A percentile compares a stretch with the other conserved stretches of the same genome.
Conservation (phyloP, 2,329 filamentous ascomycete species). For the Claviceps pusilla region DNA sequence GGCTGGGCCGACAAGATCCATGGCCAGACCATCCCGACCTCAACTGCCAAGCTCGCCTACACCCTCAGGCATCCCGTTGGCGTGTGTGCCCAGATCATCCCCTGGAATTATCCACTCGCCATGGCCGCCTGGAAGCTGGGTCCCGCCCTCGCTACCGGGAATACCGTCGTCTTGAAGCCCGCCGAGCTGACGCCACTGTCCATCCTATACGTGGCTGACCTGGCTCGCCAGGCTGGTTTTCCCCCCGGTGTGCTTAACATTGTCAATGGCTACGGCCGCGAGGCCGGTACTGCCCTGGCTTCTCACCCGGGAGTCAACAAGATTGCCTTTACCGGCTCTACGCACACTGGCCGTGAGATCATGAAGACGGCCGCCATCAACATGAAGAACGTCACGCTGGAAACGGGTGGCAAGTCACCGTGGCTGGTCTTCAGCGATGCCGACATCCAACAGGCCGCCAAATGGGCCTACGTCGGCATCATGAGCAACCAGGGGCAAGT, state of each 20-base stretch:
- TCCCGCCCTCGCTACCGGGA: conserved; percentile 51
- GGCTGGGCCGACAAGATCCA: conserved; percentile 69
- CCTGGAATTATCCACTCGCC: conserved; percentile 51
- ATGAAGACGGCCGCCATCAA: conserved; percentile 60
- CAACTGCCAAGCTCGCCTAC: conserved; percentile 55
- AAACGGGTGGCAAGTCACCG: conserved; percentile 53
- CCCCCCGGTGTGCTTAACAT: conserved; percentile 67
- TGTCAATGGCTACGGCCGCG: conserved; percentile 54
- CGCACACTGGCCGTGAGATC: conserved; percentile 54
- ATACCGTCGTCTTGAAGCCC: conserved; percentile 49
- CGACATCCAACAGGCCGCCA: conserved; percentile 53
- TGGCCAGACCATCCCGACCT: conserved; percentile 60
- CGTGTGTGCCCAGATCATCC: conserved; percentile 60
- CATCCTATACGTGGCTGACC: conserved; percentile 47
- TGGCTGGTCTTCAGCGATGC: conserved; percentile 51
- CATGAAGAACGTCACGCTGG: conserved; percentile 51
- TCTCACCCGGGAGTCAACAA: conserved; percentile 57
- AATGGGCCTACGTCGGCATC: conserved; percentile 35
- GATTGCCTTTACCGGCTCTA: conserved; percentile 66
- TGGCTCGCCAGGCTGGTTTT: conserved; percentile 61
- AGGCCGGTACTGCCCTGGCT: conserved; percentile 53
- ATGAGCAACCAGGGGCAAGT: conserved; percentile 50
- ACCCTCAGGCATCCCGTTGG: conserved; percentile 64
- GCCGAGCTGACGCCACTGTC: conserved; percentile 54
- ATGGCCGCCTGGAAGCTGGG: conserved; percentile 55